A percentile compares a stretch with the other conserved stretches of the same genome.
These are phyloP conservation scores for Colletotrichum cordylinicola DNA, from an alignment of 2,329 filamentous ascomycete genomes.

Conservation along the genomic window DNA sequence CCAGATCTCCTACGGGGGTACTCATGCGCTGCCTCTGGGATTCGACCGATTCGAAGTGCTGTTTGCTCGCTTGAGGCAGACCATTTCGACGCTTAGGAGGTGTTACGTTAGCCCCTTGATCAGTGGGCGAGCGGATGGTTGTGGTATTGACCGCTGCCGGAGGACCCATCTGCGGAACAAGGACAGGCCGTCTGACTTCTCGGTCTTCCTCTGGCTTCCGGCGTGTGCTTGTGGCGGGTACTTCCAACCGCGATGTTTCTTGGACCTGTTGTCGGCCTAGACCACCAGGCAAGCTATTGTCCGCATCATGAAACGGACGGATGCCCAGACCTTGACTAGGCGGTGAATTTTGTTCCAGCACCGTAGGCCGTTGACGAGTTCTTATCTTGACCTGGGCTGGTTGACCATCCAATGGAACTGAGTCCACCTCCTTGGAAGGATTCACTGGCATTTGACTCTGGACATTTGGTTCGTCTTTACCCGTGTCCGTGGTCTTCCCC, in stretches of 20 bases:
- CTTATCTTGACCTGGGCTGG: background rate
- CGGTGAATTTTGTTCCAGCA: background rate
- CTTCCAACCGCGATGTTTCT: no score
- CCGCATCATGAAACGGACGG: constrained; percentile 9
- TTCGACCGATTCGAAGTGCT: background rate
- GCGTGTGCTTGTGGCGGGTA: background rate
- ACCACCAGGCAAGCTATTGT: background rate
- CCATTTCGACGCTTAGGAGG: background rate
- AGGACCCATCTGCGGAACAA: background rate
- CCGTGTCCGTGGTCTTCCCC: background rate
- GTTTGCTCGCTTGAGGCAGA: background rate
- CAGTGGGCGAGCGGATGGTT: background rate
- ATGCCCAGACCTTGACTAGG: background rate
- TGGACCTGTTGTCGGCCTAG: background rate
- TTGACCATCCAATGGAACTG: background rate
- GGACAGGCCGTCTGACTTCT: background rate
- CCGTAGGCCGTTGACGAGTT: background rate
- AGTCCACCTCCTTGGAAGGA: background rate
- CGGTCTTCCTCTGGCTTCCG: background rate
- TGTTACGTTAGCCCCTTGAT: background rate
- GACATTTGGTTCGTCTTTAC: background rate
- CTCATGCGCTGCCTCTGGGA: background rate
- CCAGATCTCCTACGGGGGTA: background rate
- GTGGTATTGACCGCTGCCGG: background rate
- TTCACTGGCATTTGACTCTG: background rate